These are phyloP conservation scores for Psilocybe subaeruginosa DNA, from an alignment of 768 basidiomycete species.

Conservation along the genomic window DNA sequence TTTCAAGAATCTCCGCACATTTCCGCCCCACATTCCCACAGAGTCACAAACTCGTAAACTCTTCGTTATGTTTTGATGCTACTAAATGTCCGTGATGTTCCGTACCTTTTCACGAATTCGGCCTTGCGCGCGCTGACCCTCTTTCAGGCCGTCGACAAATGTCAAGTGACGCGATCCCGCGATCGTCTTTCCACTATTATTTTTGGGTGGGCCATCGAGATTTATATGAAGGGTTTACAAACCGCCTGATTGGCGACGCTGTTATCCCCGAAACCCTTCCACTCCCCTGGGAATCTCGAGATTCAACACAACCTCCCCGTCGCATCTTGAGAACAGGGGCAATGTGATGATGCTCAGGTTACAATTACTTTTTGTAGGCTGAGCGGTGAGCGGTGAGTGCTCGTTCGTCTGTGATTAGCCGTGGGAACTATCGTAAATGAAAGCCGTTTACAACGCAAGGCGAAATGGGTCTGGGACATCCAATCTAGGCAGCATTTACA, in stretches of 20 bases:
- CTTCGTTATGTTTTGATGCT: constrained; percentile 8
- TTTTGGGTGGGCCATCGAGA: constrained; percentile 15
- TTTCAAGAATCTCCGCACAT: not conserved
- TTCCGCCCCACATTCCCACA: constrained; percentile 11
- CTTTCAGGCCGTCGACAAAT: constrained; percentile 6
- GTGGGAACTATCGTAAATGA: constrained; percentile 23
- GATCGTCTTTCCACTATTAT: constrained; percentile 12
- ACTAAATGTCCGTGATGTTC: constrained; percentile 2
- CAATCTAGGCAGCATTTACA: constrained; percentile 9
- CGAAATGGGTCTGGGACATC: constrained; percentile 13
- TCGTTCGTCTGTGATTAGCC: constrained; percentile 17
- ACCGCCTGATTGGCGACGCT: constrained; percentile 21
- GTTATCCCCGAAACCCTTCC: constrained; percentile 15
- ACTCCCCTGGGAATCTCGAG: constrained; percentile 6
- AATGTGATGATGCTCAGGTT: not conserved
- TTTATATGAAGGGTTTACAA: constrained; percentile 8
- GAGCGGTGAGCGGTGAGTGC: constrained; percentile 10
- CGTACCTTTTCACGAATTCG: not conserved
- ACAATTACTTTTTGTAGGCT: not conserved
- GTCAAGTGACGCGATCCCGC: constrained; percentile 15
- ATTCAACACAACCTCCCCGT: constrained; percentile 11
- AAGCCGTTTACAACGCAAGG: constrained; percentile 25
- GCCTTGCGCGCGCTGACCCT: constrained; percentile 10
- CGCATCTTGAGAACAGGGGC: not conserved
- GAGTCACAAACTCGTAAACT: not conserved